These are phyloP conservation scores for Casuarina cunninghamiana DNA, from an alignment of 306 rosid species.

Conservation along the genomic window DNA sequence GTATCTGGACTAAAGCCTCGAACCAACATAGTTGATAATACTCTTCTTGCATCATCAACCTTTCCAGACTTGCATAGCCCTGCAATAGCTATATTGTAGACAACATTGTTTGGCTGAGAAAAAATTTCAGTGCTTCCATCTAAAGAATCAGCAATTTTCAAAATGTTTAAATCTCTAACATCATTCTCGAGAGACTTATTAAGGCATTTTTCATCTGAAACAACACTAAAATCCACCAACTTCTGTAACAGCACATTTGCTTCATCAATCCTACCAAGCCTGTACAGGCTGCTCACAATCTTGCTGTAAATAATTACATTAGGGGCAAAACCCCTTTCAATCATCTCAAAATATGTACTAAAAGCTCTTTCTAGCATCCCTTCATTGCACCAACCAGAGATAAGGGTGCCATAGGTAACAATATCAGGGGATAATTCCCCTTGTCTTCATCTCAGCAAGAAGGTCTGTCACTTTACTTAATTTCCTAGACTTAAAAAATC, in stretches of 20 bases:
- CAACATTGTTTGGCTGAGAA: slow-evolving; percentile 48
- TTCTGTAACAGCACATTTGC: slow-evolving; percentile 68
- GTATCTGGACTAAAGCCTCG: slow-evolving; percentile 78
- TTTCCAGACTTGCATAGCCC: slow-evolving; percentile 80
- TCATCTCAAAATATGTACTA: slow-evolving; percentile 65
- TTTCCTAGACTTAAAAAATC: slow-evolving; percentile 59
- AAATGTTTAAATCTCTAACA: slow-evolving; percentile 34
- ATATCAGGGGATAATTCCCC: slow-evolving; percentile 57
- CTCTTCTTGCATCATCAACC: slow-evolving; percentile 57
- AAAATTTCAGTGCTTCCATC: slow-evolving; percentile 39
- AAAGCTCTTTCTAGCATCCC: slow-evolving; percentile 70
- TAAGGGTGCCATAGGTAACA: slow-evolving; percentile 75
- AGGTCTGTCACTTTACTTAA: slow-evolving; percentile 43
- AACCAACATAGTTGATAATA: slow-evolving; percentile 52
- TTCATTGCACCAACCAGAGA: slow-evolving; percentile 85
- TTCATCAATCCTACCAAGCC: slow-evolving; percentile 57
- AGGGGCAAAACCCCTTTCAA: slow-evolving; percentile 56
- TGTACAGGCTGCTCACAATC: slow-evolving; percentile 70
- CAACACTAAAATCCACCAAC: slow-evolving; percentile 55
- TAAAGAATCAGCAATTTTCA: slow-evolving; percentile 58
- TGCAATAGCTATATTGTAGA: slow-evolving; percentile 66
- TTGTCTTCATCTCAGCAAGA: slow-evolving; percentile 63
- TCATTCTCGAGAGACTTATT: slow-evolving; percentile 30
- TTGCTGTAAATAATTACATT: slow-evolving; percentile 64
- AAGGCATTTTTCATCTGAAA: slow-evolving; percentile 34